These are phyloP conservation scores for Penicillium sp. DNA, from an alignment of 2,329 filamentous ascomycete genomes.

Conservation along the genomic window DNA sequence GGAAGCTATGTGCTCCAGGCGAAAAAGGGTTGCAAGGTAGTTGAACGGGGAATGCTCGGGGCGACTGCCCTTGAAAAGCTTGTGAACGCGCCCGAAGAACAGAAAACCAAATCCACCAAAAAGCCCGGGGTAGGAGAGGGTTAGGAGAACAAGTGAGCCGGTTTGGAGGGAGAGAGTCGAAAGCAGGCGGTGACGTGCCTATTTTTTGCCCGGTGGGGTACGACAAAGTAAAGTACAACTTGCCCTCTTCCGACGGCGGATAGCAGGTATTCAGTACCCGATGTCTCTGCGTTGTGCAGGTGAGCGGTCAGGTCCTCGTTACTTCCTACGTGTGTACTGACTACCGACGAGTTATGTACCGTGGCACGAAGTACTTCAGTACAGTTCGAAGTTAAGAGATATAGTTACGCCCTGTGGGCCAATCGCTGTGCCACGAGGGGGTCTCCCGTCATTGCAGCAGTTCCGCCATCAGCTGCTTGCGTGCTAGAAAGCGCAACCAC, in stretches of 20 bases:
- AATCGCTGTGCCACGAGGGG: slow-evolving; percentile 23
- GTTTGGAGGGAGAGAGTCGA: not conserved
- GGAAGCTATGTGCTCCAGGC: slow-evolving; percentile 2
- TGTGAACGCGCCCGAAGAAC: not conserved
- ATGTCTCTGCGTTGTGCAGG: too few relatives aligned
- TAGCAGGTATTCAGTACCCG: not conserved
- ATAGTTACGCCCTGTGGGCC: slow-evolving; percentile 4
- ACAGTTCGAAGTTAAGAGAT: not conserved
- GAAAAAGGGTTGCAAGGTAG: not conserved
- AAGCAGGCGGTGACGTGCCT: slow-evolving; percentile 16
- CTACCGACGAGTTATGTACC: not conserved
- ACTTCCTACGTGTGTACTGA: not conserved
- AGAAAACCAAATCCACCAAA: not conserved
- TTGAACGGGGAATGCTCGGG: slow-evolving; percentile 1
- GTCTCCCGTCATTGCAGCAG: slow-evolving; percentile 18
- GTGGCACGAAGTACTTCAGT: not conserved
- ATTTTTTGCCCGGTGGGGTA: slow-evolving; percentile 12
- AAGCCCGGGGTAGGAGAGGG: slow-evolving; percentile 6
- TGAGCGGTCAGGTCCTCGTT: not conserved
- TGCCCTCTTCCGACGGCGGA: not conserved
- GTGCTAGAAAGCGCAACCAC: slow-evolving; percentile 68
- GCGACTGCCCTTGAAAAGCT: not conserved
- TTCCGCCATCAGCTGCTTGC: slow-evolving; percentile 58
- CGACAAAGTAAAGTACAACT: not conserved
- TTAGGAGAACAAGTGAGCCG: not conserved